These are phyloP conservation scores for Candida jianshihensis DNA, from an alignment of 805 yeast species.

Conservation along the genomic window DNA sequence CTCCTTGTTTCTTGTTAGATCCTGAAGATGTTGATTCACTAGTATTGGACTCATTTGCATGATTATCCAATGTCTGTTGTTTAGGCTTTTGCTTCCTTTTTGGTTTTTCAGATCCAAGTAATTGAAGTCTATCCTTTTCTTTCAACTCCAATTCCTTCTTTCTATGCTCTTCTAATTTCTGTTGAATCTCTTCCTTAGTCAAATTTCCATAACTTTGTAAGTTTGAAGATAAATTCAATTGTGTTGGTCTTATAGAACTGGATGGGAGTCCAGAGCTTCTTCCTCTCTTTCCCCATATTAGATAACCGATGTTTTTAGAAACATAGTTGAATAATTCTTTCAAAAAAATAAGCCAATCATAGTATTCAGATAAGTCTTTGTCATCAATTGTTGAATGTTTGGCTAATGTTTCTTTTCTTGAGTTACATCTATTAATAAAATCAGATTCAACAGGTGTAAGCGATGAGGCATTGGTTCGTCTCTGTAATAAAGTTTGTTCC, in stretches of 20 bases:
- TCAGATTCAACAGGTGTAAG: conserved; percentile 76
- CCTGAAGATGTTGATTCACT: too few relatives aligned
- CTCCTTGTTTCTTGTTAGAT: too few relatives aligned
- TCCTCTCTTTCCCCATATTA: conserved; percentile 61
- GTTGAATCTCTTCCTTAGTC: conserved; percentile 17
- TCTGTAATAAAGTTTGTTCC: conserved; percentile 31
- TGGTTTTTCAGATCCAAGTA: background rate
- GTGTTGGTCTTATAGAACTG: conserved; percentile 4
- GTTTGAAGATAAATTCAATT: background rate
- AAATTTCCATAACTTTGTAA: conserved; percentile 4
- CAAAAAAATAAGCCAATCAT: conserved; percentile 82
- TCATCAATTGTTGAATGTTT: conserved; percentile 32
- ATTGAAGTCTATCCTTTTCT: conserved; percentile 8
- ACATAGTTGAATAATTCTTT: conserved; percentile 75
- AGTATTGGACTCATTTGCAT: too few relatives aligned
- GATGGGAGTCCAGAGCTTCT: conserved; percentile 19
- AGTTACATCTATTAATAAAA: conserved; percentile 65
- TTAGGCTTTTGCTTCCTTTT: conserved; percentile 3
- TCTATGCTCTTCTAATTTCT: conserved; percentile 11
- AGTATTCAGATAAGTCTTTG: conserved; percentile 55
- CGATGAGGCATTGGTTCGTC: conserved; percentile 24
- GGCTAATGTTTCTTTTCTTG: conserved; percentile 58
- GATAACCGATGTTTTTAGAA: conserved; percentile 61
- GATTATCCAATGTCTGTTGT: too few relatives aligned
- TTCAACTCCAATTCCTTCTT: conserved; percentile 11